These are phyloP conservation scores for Selenicereus undatus DNA, from an alignment of 148 eudicot genomes.

Conservation along the genomic window DNA sequence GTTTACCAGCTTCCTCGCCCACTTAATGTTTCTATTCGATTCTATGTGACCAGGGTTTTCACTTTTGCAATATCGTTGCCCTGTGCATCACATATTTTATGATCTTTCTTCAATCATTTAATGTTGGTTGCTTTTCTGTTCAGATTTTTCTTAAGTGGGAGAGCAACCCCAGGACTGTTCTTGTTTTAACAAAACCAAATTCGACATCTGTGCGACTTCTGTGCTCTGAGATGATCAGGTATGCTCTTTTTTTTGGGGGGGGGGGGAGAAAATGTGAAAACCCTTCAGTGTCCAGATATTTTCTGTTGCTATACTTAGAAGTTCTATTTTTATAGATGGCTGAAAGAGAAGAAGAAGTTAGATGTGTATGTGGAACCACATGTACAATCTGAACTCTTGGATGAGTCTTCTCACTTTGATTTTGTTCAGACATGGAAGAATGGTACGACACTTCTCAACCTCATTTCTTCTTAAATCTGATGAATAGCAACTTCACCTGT, in stretches of 20 bases:
- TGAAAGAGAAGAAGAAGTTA: conserved; percentile 64
- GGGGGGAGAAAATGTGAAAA: background rate
- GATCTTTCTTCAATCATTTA: conserved; percentile 3
- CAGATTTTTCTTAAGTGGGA: conserved; percentile 99
- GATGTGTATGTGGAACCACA: conserved; percentile 81
- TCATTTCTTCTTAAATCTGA: background rate
- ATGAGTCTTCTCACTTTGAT: conserved; percentile 69
- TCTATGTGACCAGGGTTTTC: background rate
- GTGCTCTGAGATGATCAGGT: conserved; percentile 87
- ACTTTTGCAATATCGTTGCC: background rate
- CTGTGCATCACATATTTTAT: background rate
- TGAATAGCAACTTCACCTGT: background rate
- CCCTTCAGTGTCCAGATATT: background rate
- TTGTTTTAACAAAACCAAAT: conserved; percentile 91
- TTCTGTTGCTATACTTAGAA: background rate
- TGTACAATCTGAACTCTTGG: conserved; percentile 66
- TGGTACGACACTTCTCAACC: conserved; percentile 39
- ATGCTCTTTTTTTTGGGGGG: background rate
- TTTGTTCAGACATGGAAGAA: conserved; percentile 86
- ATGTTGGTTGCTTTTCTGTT: conserved; percentile 11
- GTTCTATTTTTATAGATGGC: conserved; percentile 55
- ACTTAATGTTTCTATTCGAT: background rate
- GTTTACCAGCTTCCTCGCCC: background rate
- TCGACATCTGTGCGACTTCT: conserved; percentile 74
- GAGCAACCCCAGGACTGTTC: conserved; percentile 74